Percentiles rank a stretch among this genome's conserved stretches.
These are phyloP conservation scores for Lotmaria passim DNA, from an alignment of 208 protist genomes.

Conservation along the genomic window DNA sequence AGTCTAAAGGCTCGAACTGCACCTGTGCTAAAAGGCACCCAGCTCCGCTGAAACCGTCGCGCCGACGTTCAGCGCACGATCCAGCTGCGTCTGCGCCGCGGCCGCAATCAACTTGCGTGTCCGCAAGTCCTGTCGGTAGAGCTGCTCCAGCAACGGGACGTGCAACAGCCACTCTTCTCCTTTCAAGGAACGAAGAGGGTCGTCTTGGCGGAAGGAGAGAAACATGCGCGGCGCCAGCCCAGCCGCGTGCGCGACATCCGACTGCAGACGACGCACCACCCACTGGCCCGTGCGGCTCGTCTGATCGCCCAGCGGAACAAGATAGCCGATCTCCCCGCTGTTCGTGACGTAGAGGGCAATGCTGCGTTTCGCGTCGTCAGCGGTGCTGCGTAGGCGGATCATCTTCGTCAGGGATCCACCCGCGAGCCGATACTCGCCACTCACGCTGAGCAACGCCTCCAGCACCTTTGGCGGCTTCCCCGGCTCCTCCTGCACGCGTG, in stretches of 20 bases:
- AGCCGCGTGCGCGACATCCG: slow-evolving; percentile 59
- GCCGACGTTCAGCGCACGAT: slow-evolving; percentile 70
- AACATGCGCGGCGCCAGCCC: slow-evolving; percentile 84
- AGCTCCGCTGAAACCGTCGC: slow-evolving; percentile 64
- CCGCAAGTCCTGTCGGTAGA: slow-evolving; percentile 64
- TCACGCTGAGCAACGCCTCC: slow-evolving; percentile 72
- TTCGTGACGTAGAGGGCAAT: slow-evolving; percentile 77
- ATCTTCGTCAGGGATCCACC: slow-evolving; percentile 66
- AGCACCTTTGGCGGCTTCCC: slow-evolving; percentile 43
- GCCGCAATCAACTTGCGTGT: slow-evolving; percentile 65
- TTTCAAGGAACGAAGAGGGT: slow-evolving; percentile 48
- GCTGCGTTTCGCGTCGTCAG: slow-evolving; percentile 32
- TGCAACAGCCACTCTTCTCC: slow-evolving; percentile 73
- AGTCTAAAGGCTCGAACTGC: too few species aligned
- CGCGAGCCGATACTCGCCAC: slow-evolving; percentile 79
- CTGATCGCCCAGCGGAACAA: slow-evolving; percentile 79
- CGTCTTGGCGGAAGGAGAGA: slow-evolving; percentile 65
- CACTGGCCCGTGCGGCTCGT: slow-evolving; percentile 72
- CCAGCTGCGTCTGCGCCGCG: slow-evolving; percentile 71
- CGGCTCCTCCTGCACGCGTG: slow-evolving; percentile 47
- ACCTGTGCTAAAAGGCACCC: slow-evolving; percentile 42
- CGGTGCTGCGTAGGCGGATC: slow-evolving; percentile 59
- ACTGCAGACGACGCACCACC: slow-evolving; percentile 66
- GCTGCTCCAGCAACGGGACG: slow-evolving; percentile 51
- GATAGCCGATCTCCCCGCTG: slow-evolving; percentile 81